phyloP scores from a whole-genome alignment of 2,329 filamentous ascomycete species.

The Aspergillus transmontanensis region DNA sequence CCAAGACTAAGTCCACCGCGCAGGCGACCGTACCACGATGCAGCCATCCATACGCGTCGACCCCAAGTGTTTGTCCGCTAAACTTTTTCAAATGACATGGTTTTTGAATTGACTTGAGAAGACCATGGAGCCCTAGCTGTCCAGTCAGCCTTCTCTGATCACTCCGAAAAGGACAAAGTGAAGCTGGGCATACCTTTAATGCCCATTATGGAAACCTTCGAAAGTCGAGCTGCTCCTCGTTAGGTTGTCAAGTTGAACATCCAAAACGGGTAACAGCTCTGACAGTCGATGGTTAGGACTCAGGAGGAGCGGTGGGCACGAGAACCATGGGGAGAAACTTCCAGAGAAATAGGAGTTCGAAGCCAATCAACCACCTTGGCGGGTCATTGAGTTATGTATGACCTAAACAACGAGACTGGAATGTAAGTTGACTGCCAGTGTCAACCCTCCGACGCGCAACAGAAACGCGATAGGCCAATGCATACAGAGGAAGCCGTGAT shows the following conservation, averaged over 20 bases:
- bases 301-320: neutral
- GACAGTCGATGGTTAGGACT: slow-evolving; percentile 9
- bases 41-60: slow-evolving; percentile 98
- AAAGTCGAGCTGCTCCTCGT: slow-evolving; percentile 31
- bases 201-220: slow-evolving; percentile 42
- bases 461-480: slow-evolving; percentile 27
- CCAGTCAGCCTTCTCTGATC: slow-evolving; percentile 7
- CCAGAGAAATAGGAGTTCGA: slow-evolving; percentile 1
- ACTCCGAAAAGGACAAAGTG: slow-evolving; percentile 5
- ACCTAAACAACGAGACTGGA: slow-evolving; percentile 31
- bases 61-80: slow-evolving; percentile 82
- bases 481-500: slow-evolving; percentile 17
- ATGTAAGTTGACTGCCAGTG: slow-evolving; percentile 30
- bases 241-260: slow-evolving; percentile 28
- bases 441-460: slow-evolving; percentile 33
- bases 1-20: slow-evolving; percentile 85
- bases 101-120: slow-evolving; percentile 95
- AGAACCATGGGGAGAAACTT: slow-evolving; percentile 9
- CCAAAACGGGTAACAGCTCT: slow-evolving; percentile 22
- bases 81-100: slow-evolving; percentile 85
- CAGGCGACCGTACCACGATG: slow-evolving; percentile 90
- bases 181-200: slow-evolving; percentile 43
- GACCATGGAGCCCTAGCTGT: slow-evolving; percentile 73
- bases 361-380: slow-evolving; percentile 9
- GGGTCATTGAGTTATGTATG: slow-evolving; percentile 18